Evolutionary conservation across 2,329 filamentous ascomycete species (phyloP).

Genomic region (Pyrenochaeta sp.): DNA sequence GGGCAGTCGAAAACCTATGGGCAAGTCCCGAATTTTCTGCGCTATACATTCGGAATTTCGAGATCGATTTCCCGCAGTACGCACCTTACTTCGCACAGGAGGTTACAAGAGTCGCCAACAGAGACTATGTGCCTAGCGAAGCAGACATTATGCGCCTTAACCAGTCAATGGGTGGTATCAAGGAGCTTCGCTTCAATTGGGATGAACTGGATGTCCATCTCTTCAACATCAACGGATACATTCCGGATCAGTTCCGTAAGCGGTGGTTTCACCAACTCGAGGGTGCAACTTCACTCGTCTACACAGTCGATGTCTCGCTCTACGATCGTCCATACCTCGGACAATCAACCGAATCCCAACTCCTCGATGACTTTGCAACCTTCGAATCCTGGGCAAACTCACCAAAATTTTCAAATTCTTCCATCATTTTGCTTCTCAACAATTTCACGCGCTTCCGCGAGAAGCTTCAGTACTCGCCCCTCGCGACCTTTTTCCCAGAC

Average conservation of each 20-base stretch:
- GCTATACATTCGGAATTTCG: slow-evolving; percentile 45
- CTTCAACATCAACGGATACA: slow-evolving; percentile 46
- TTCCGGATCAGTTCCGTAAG: slow-evolving; percentile 42
- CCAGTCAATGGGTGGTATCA: slow-evolving; percentile 39
- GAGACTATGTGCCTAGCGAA: slow-evolving; percentile 43
- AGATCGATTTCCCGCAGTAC: slow-evolving; percentile 49
- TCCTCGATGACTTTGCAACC: slow-evolving; percentile 40
- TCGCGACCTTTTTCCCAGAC: slow-evolving; percentile 42
- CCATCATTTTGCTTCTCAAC: slow-evolving; percentile 45
- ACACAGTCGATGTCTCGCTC: slow-evolving; percentile 42
- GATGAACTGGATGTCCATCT: slow-evolving; percentile 46
- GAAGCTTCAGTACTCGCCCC: slow-evolving; percentile 40
- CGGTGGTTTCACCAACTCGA: slow-evolving; percentile 50
- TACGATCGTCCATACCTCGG: slow-evolving; percentile 44
- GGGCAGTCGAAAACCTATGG: slow-evolving; percentile 41
- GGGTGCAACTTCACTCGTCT: slow-evolving; percentile 41
- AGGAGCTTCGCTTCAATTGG: slow-evolving; percentile 48
- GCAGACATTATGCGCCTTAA: slow-evolving; percentile 48
- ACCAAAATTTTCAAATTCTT: slow-evolving; percentile 36
- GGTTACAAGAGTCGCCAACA: slow-evolving; percentile 32
- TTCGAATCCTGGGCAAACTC: slow-evolving; percentile 45
- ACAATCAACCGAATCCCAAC: slow-evolving; percentile 36
- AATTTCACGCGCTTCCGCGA: slow-evolving; percentile 46
- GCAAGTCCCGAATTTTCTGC: slow-evolving; percentile 40
- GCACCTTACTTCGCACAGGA: slow-evolving; percentile 44